Base-by-base conservation (phyloP, 2,329 filamentous ascomycete genomes). In the Dactylellina drechsleri region DNA sequence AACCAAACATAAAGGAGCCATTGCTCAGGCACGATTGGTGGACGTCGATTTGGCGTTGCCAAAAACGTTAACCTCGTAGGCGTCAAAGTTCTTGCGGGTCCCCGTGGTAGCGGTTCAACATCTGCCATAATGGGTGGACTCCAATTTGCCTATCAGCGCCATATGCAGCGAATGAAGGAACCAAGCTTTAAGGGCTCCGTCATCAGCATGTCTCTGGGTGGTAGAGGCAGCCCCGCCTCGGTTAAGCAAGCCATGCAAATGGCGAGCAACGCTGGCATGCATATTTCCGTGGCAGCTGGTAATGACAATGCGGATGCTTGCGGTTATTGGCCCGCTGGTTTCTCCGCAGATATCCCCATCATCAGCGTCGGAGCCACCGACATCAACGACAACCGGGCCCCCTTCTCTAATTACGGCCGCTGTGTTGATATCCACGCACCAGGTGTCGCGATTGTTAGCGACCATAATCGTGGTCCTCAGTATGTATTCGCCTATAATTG, bases 341-440 rank as follows among this genome's bases (percentile, higher is more conserved):
- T 81, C 4, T 78, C 80, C 10, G 78, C 81, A 23, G 80, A 81
- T 59, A 83, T 83, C 15, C 79, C 80, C 36, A 82, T 81, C 58
- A 77, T 83, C 70, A 84, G 82, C 20, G 81, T 84, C 57, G 83
- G 81, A n/a, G 82, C 83, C 6, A 82, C 81, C 53, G 79, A 80
- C 59, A 77, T 78, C 54, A 70, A 71, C 23, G 82, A 84, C 50
- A 64, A 75, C 26, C 80, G 81, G 13, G 80, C 83, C 16, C 77
- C 43, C 4, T 84, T 83, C 78, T 83, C 82, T 31, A 84, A 84
- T 79, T 83, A 83, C 52, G 85, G 85, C 26, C 74, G 79, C 2
- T 85, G 85, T 78, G 84, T 87, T 50, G 86, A 87, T 79, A 81
- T 88, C 77, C 88, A 85, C 78, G 87, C 85, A 13, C 87, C 87